phyloP scores from a whole-genome alignment of 352 stramenopile genomes.

The Globisporangium okanoganense region DNA sequence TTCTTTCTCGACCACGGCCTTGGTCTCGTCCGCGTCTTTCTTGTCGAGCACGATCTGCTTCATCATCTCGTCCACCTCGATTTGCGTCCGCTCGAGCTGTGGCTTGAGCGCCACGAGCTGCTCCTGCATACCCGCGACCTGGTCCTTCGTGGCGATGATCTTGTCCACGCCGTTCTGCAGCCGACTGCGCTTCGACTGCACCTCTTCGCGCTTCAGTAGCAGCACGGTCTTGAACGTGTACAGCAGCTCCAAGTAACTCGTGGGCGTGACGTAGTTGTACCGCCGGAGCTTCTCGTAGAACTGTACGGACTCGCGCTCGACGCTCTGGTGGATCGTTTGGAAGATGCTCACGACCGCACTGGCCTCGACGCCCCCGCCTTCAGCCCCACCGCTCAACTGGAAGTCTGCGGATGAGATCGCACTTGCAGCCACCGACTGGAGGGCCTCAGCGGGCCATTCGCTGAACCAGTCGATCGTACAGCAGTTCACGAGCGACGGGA shows the following conservation, averaged over 20 bases:
- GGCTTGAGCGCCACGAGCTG: constrained; percentile 91
- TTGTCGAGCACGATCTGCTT: constrained; percentile 93
- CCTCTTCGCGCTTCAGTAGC: constrained; percentile 86
- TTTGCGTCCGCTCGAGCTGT: constrained; percentile 89
- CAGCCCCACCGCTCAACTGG: constrained; percentile 31
- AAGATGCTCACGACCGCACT: constrained; percentile 70
- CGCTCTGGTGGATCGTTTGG: constrained; percentile 89
- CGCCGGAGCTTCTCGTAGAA: constrained; percentile 87
- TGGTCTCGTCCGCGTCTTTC: constrained; percentile 89
- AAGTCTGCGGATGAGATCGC: constrained; percentile 62
- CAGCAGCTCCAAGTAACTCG: constrained; percentile 92
- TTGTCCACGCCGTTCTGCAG: constrained; percentile 92
- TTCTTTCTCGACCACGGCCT: constrained; percentile 88
- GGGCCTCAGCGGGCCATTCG: constrained; percentile 79
- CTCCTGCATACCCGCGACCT: constrained; percentile 90
- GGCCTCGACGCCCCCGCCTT: constrained; percentile 31
- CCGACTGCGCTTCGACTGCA: constrained; percentile 79
- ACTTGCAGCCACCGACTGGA: constrained; percentile 77
- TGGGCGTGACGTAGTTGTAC: constrained; percentile 94
- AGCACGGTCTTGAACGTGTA: constrained; percentile 92
- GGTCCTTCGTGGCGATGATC: constrained; percentile 90
- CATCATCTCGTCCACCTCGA: constrained; percentile 93
- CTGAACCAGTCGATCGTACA: constrained; percentile 90
- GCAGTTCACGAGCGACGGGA: constrained; percentile 86
- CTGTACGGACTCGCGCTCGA: constrained; percentile 72